Evolutionary conservation across 805 yeast species (phyloP).

Genomic region (Sugiyamaella mastotermitis): DNA sequence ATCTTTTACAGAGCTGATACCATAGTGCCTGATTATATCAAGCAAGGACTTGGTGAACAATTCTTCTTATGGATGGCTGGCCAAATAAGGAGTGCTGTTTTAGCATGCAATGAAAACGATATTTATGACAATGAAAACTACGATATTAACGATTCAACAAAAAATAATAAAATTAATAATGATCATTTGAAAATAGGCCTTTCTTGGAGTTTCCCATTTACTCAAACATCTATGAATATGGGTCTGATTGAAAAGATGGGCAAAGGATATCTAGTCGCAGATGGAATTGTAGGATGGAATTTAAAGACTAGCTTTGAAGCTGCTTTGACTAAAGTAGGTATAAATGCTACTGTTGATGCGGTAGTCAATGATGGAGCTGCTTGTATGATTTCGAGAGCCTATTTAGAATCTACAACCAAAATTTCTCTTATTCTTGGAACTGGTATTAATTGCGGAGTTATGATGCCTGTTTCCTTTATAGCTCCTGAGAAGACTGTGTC

Average conservation of each 20-base stretch:
- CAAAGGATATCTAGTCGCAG: constrained; percentile 79
- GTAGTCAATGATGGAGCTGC: constrained; percentile 90
- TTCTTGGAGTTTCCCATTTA: constrained; percentile 32
- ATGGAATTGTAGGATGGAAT: constrained; percentile 63
- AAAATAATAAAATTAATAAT: not conserved
- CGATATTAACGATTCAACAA: constrained; percentile 1
- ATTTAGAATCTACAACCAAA: constrained; percentile 45
- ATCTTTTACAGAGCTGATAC: constrained; percentile 7
- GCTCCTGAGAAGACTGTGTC: constrained; percentile 50
- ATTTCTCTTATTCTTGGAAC: constrained; percentile 89
- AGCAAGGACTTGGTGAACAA: constrained; percentile 24
- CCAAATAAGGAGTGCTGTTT: constrained; percentile 17
- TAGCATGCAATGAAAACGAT: constrained; percentile 9
- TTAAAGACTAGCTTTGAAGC: constrained; percentile 64
- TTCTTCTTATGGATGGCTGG: constrained; percentile 30
- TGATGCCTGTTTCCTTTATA: constrained; percentile 65
- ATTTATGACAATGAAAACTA: constrained; percentile 1
- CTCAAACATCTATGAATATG: constrained; percentile 19
- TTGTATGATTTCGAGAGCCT: constrained; percentile 73
- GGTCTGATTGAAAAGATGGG: constrained; percentile 30
- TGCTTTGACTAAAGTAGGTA: constrained; percentile 47
- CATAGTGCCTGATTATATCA: constrained; percentile 21
- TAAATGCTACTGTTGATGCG: constrained; percentile 60
- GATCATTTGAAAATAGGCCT: constrained; percentile 22
- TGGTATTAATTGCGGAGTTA: constrained; percentile 70